These are phyloP conservation scores for Colletotrichum abscissum DNA, from an alignment of 2,329 filamentous ascomycete genomes.

Conservation along the genomic window DNA sequence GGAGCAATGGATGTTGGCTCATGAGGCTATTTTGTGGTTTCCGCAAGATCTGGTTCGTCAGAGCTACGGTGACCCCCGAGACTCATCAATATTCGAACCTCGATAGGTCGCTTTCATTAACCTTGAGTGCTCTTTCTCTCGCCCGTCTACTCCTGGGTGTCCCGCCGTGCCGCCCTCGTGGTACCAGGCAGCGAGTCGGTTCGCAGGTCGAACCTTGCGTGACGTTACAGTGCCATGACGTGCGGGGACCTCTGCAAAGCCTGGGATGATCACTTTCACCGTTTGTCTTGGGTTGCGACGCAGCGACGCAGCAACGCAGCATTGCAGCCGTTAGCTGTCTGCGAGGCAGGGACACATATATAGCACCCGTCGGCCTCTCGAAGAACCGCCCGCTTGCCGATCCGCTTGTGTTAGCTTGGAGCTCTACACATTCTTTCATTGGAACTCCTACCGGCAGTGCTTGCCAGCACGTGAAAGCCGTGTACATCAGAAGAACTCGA, in stretches of 20 bases:
- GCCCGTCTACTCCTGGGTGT: neutral
- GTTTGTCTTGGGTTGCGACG: conserved; percentile 14
- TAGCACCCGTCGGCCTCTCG: neutral
- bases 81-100: neutral
- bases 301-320: neutral
- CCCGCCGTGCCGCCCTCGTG: neutral
- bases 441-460: neutral
- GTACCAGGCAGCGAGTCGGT: conserved; percentile 1
- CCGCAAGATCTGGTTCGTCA: neutral
- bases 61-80: neutral
- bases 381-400: neutral
- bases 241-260: conserved; percentile 8
- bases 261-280: conserved; percentile 25
- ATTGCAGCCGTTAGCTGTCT: neutral
- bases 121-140: neutral
- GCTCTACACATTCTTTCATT: neutral
- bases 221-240: conserved; percentile 34
- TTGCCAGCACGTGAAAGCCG: neutral
- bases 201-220: conserved; percentile 18
- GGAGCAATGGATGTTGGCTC: neutral
- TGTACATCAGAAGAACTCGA: neutral
- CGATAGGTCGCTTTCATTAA: neutral
- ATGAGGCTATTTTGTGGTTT: conserved; percentile 27
- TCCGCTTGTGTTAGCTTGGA: neutral
- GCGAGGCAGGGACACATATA: conserved; percentile 12